Evolutionary conservation across 306 rosid species (phyloP), one percentile per base, ranked within the genome.

Genomic region (Malus sylvestris): DNA sequence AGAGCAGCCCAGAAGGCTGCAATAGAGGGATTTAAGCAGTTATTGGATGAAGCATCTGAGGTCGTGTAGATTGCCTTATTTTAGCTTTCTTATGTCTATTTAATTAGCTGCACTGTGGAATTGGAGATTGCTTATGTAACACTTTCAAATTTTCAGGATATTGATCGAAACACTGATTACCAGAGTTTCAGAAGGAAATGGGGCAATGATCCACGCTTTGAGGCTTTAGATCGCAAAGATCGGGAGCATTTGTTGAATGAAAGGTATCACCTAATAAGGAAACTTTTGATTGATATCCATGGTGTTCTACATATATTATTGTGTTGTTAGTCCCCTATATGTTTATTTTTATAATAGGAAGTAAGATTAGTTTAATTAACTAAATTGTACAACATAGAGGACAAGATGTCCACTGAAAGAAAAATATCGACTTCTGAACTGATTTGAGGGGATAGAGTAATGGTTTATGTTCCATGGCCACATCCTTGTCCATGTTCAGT

Each of bases 1-100:
- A 90, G 99, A 72, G 97, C 97, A 67, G 97, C 97, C 72, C 99
- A 88, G 55, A 95, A 87, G 83, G 99, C 97, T 81, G 96, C 93
- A 66, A 66, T 91, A 63, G 96, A 90, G 89, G 97, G 93, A 83
- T 95, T 89, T 80, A 95, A 90, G 86, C 91, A 87, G 80, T 83
- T 95, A 76, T 73, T 95, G 73, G 92, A 88, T 70, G 89, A 91
- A 81, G 97, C 88, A 58, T 87, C 86, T 10, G 90, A 92, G 97
- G 97, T 92, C 77, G 59, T 67, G 70, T 59, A 25, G 53, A 27
- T 71, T 75, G 44, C 67, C 73, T 80, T 62, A 38, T 72, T 70
- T 80, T 73, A 71, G 78, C 73, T 62, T 73, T 40, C 38, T 82
- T 25, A 72, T 79, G 67, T 61, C 83, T 30, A 53, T 52, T 33